Evolutionary conservation across 176 grass and related monocot species (phyloP).

Genomic region (Thinopyrum elongatum): DNA sequence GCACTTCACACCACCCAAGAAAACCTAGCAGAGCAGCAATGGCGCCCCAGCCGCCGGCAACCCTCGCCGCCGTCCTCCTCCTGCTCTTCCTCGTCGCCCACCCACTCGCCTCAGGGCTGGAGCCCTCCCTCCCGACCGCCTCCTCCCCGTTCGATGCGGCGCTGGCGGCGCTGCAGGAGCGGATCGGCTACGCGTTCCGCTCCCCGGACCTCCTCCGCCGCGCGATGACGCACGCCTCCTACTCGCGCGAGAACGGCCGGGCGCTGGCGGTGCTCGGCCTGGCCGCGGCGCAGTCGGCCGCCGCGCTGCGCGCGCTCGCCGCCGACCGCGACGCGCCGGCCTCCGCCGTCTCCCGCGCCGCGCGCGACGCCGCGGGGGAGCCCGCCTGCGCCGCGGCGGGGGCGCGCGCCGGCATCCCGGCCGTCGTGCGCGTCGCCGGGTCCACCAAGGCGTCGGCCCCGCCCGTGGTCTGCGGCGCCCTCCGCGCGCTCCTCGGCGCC

Average conservation of each 20-base stretch:
- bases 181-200: conserved; percentile 45
- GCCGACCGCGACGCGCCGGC: conserved; percentile 39
- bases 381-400: conserved; percentile 37
- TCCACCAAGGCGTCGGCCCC: conserved; percentile 35
- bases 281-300: conserved; percentile 43
- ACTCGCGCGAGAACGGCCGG: conserved; percentile 63
- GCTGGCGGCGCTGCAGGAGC: conserved; percentile 49
- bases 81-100: not conserved
- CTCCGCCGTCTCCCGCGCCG: conserved; percentile 34
- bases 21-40: not conserved
- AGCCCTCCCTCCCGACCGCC: fast-evolving
- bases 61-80: not conserved
- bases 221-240: conserved; percentile 68
- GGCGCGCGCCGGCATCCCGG: conserved; percentile 20
- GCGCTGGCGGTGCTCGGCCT: conserved; percentile 59
- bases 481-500: conserved; percentile 56
- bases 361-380: conserved; percentile 1
- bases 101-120: not conserved
- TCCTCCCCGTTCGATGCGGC: conserved; percentile 52
- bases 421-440: conserved; percentile 49
- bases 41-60: not conserved
- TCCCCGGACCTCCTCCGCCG: conserved; percentile 46
- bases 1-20: not conserved
- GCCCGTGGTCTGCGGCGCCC: conserved; percentile 46
- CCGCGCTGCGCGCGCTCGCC: conserved; percentile 37